Percentiles rank a stretch among this genome's conserved stretches.
Evolutionary conservation across 2,329 filamentous ascomycete species (phyloP).

Genomic region (Penicillium sp.): DNA sequence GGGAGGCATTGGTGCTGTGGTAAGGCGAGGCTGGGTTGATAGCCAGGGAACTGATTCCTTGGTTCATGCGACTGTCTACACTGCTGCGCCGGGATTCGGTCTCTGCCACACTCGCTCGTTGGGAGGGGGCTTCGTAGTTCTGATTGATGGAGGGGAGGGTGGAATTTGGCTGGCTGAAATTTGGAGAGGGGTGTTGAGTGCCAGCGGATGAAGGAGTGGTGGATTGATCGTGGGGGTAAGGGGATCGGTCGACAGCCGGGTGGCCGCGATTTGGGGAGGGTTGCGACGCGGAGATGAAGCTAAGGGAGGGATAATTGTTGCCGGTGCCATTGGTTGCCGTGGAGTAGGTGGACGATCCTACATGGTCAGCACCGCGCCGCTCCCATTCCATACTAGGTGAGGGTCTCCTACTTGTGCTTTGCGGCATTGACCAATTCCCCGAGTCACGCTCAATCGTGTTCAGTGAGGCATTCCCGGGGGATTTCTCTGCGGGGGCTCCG

Average conservation of each 20-base stretch:
- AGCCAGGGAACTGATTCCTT: slow-evolving; percentile 48
- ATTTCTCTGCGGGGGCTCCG: slow-evolving; percentile 38
- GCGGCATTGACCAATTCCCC: slow-evolving; percentile 59
- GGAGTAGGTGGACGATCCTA: slow-evolving; percentile 51
- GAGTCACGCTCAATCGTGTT: slow-evolving; percentile 54
- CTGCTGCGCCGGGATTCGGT: slow-evolving; percentile 50
- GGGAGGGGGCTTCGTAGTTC: slow-evolving; percentile 52
- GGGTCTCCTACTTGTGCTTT: slow-evolving; percentile 52
- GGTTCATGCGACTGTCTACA: slow-evolving; percentile 50
- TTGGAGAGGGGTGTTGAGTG: slow-evolving; percentile 38
- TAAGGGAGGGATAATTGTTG: slow-evolving; percentile 42
- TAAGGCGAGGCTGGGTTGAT: slow-evolving; percentile 49
- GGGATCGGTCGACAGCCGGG: slow-evolving; percentile 41
- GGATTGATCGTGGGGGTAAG: slow-evolving; percentile 41
- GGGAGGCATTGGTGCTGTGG: slow-evolving; percentile 47
- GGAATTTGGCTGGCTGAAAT: slow-evolving; percentile 40
- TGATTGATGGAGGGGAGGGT: slow-evolving; percentile 59
- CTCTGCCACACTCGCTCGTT: slow-evolving; percentile 43
- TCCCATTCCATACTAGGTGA: slow-evolving; percentile 10
- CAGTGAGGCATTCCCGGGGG: slow-evolving; percentile 41
- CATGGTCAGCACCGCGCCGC: slow-evolving; percentile 23
- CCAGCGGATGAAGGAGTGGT: slow-evolving; percentile 38
- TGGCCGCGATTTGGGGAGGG: slow-evolving; percentile 45
- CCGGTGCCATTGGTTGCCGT: slow-evolving; percentile 45
- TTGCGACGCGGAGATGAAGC: slow-evolving; percentile 45